Evolutionary conservation across 148 eudicot species (phyloP).

Genomic region (Rhododendron vialii): DNA sequence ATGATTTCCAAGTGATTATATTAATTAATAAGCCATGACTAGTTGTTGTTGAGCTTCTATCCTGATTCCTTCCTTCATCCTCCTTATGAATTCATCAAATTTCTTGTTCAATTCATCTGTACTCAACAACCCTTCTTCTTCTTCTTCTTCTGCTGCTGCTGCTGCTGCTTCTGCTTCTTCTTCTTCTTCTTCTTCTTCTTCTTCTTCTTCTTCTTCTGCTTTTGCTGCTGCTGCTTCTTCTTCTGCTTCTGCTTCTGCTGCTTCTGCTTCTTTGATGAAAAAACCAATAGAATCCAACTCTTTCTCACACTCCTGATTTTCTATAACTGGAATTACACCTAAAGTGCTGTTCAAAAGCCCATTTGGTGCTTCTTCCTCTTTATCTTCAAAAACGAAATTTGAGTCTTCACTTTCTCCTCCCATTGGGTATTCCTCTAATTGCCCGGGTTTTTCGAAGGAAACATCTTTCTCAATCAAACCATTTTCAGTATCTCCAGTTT

Average conservation of each 20-base stretch:
- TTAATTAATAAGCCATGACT: slow-evolving; percentile 21
- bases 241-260: slow-evolving; percentile 19
- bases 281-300: background rate
- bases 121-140: slow-evolving; percentile 26
- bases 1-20: background rate
- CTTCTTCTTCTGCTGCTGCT: slow-evolving; percentile 36
- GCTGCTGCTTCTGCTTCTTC: slow-evolving; percentile 33
- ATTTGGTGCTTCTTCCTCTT: slow-evolving; percentile 20
- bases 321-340: background rate
- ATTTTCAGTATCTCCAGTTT: background rate
- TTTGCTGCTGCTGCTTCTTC: slow-evolving; percentile 28
- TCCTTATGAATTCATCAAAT: slow-evolving; percentile 77
- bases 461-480: slow-evolving; percentile 6
- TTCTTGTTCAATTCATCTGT: slow-evolving; percentile 70
- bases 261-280: slow-evolving; percentile 40
- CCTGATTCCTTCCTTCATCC: slow-evolving; percentile 60
- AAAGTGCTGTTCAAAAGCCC: background rate
- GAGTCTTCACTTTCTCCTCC: slow-evolving; percentile 10
- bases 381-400: slow-evolving; percentile 3
- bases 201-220: slow-evolving; percentile 22
- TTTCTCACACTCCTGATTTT: slow-evolving; percentile 18
- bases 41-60: slow-evolving; percentile 50
- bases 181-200: slow-evolving; percentile 39
- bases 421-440: background rate
- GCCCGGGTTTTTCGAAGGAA: background rate